Evolutionary conservation across 2,329 filamentous ascomycete species (phyloP), one percentile per base, ranked within the genome.

Genomic region (Chaetoscypha palmicola): DNA sequence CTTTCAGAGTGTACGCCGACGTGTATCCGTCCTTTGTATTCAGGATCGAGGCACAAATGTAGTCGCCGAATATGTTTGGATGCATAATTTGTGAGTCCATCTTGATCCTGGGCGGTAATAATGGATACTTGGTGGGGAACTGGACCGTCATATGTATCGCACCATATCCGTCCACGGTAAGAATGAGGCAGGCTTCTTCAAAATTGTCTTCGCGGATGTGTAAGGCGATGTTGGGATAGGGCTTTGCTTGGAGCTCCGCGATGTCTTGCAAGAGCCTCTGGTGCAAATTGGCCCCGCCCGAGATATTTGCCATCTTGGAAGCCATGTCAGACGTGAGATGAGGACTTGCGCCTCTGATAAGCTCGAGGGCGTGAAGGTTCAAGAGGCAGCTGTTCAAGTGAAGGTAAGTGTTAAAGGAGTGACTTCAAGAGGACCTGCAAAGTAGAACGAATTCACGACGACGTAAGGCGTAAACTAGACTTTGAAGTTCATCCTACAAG

Each of bases 1-100:
- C 65, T 43, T 71, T 72, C 19, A 74, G 59, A 0, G 70, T 73
- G 46, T 74, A 74, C 0, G 71, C 71, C 1, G 70, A 66, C 0
- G 71, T 73, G 51, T 70, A 72, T 1, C 62, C 69, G 14, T 68
- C 63, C 2, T 23, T 42, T 0, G 54, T 64, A 46, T 68, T 67
- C 23, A 74, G 61, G 3, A 74, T 72, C 0, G 62, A 66, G 1
- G 69, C 69, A 50, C 70, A 75, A 22, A 74, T 70, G 47, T 66
- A 71, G 9, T 24, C 8, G 3, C 57, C 58, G 38, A 56, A 67
- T n/a, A 74, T 62, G 41, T 74, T 73, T 2, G 70, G 69, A 42
- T 73, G 69, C 0, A 38, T n/a, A 11, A 73, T 55, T 0, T 41
- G 11, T 2, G 66, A 68, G 49, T 74, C 51, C 47, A 73, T 70